Percentiles rank a stretch among this genome's conserved stretches.
These are phyloP conservation scores for Prototheca cutis DNA, from an alignment of 163 green algal species.

Conservation along the genomic window DNA sequence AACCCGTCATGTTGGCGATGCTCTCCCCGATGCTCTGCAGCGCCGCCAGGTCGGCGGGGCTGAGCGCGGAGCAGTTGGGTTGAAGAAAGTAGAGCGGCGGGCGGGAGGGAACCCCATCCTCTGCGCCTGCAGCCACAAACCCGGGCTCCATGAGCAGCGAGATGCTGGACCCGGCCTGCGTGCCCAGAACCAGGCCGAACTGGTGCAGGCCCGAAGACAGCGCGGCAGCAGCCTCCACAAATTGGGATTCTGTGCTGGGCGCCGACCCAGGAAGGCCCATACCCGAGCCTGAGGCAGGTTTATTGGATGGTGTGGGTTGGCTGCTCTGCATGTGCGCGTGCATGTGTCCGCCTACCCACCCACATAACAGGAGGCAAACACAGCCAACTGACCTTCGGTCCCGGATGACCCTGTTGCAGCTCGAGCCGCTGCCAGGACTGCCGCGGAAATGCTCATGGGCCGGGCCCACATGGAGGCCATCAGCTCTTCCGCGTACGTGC, in stretches of 20 bases:
- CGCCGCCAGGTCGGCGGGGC: not conserved
- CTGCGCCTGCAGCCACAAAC: slow-evolving; percentile 14
- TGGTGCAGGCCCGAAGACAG: slow-evolving; percentile 17
- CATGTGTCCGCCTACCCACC: too few species aligned
- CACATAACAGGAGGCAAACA: too few species aligned
- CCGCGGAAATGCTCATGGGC: not conserved
- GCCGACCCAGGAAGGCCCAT: slow-evolving; percentile 4
- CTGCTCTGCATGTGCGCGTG: too few species aligned
- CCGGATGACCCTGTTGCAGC: too few species aligned
- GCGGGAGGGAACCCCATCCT: too few species aligned
- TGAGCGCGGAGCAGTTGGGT: not conserved
- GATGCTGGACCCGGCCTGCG: slow-evolving; percentile 3
- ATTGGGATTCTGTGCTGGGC: slow-evolving; percentile 9
- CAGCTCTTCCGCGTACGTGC: slow-evolving; percentile 7
- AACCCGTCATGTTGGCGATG: slow-evolving; percentile 9
- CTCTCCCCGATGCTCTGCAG: not conserved
- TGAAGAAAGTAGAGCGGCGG: slow-evolving; percentile 23
- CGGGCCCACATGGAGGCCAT: slow-evolving; percentile 22
- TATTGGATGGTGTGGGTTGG: too few species aligned
- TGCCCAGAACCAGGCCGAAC: slow-evolving; percentile 36
- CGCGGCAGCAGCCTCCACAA: slow-evolving; percentile 17
- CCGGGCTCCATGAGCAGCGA: slow-evolving; percentile 39
- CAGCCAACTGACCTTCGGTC: too few species aligned
- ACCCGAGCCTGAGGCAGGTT: too few species aligned
- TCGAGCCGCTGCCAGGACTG: not conserved